Conservation (phyloP, 2,329 filamentous ascomycete genomes). For the Aspergillus sp. region DNA sequence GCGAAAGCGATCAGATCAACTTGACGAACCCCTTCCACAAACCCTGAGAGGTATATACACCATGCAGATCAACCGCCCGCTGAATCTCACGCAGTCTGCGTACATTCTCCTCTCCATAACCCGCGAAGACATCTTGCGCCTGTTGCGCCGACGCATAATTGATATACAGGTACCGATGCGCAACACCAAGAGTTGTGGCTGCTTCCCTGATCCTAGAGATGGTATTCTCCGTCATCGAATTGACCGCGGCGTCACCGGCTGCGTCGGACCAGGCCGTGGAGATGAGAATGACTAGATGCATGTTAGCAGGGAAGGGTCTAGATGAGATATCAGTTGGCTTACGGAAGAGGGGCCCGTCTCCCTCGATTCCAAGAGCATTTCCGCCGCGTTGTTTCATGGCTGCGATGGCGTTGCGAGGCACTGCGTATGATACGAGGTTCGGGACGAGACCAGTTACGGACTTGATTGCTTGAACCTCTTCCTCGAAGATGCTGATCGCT, state of each 20-base stretch:
- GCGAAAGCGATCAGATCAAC: conserved; percentile 5
- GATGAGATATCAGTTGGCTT: not conserved
- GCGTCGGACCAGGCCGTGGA: conserved; percentile 20
- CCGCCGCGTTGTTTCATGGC: conserved; percentile 25
- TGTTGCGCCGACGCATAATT: conserved; percentile 45
- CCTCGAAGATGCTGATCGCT: conserved; percentile 16
- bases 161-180: conserved; percentile 43
- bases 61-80: conserved; percentile 43
- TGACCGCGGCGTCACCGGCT: conserved; percentile 11
- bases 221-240: conserved; percentile 19
- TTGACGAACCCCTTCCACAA: conserved; percentile 22
- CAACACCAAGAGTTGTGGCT: conserved; percentile 30
- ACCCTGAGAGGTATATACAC: conserved; percentile 36
- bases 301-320: not conserved
- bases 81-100: conserved; percentile 37
- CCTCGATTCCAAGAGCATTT: conserved; percentile 26
- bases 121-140: conserved; percentile 41
- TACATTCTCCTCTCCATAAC: conserved; percentile 43
- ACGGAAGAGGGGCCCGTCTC: conserved; percentile 22
- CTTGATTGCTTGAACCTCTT: conserved; percentile 20
- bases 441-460: conserved; percentile 12
- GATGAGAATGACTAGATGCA: conserved; percentile 16
- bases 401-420: conserved; percentile 17
- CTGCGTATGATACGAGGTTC: conserved; percentile 22
- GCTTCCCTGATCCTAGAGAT: conserved; percentile 18